phyloP scores from a whole-genome alignment of 1,139 yeast species.

The Sugiyamaella novakii region DNA sequence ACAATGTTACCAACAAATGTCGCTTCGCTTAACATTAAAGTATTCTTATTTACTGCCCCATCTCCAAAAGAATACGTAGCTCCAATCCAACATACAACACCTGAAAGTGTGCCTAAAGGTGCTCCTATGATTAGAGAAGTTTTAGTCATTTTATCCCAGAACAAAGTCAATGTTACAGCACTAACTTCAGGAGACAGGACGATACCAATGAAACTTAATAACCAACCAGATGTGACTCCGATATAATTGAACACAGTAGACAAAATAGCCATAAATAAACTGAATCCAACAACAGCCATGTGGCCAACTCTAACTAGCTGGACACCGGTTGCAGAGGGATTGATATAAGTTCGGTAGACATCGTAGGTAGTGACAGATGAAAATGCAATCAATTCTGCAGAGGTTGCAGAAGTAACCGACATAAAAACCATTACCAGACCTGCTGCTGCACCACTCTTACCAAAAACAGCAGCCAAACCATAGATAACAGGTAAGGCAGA shows the following conservation, averaged over 20 bases:
- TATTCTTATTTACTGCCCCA: slow-evolving; percentile 55
- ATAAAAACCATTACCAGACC: slow-evolving; percentile 74
- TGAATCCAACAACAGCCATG: slow-evolving; percentile 59
- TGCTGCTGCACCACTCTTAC: slow-evolving; percentile 82
- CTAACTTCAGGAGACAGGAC: slow-evolving; percentile 71
- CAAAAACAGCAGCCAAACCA: slow-evolving; percentile 79
- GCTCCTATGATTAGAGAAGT: slow-evolving; percentile 48
- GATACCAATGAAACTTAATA: slow-evolving; percentile 73
- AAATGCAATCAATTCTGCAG: slow-evolving; percentile 80
- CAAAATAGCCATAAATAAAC: slow-evolving; percentile 73
- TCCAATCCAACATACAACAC: slow-evolving; percentile 52
- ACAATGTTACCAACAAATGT: slow-evolving; percentile 85
- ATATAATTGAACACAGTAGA: slow-evolving; percentile 81
- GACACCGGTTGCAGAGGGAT: slow-evolving; percentile 73
- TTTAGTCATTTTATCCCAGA: slow-evolving; percentile 64
- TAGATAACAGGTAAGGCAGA: slow-evolving; percentile 82
- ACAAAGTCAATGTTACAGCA: slow-evolving; percentile 65
- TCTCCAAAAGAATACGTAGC: slow-evolving; percentile 42
- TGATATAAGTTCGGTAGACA: slow-evolving; percentile 71
- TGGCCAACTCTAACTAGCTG: slow-evolving; percentile 68
- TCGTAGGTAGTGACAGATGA: slow-evolving; percentile 82
- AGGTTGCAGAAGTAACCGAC: slow-evolving; percentile 61
- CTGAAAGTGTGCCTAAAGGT: slow-evolving; percentile 49
- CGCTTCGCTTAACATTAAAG: slow-evolving; percentile 73
- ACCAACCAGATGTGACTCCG: slow-evolving; percentile 49